Conservation (phyloP, 2,329 filamentous ascomycete species). For the Lojkania enalia region DNA sequence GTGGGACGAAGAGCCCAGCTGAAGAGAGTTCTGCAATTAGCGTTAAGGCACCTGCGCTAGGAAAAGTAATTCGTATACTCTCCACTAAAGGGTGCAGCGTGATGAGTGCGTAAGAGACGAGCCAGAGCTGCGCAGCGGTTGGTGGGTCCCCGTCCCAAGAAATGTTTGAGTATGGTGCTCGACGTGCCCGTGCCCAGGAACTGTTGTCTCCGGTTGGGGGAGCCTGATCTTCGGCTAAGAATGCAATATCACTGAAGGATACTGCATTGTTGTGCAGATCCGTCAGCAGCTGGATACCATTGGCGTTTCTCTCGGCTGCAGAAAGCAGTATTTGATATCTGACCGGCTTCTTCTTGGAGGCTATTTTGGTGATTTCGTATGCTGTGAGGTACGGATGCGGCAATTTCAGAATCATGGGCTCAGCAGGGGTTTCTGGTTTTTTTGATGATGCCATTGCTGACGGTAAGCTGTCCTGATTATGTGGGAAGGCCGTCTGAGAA, state of each 20-base stretch:
- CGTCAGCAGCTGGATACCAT: constrained; percentile 23
- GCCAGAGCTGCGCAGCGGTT: constrained; percentile 52
- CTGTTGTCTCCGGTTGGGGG: constrained; percentile 41
- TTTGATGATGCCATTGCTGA: constrained; percentile 24
- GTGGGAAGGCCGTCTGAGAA: constrained; percentile 8
- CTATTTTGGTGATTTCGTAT: constrained; percentile 24
- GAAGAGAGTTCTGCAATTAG: constrained; percentile 47
- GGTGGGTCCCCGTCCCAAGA: constrained; percentile 51
- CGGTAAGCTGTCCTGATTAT: constrained; percentile 5
- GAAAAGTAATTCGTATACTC: constrained; percentile 49
- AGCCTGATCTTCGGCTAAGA: constrained; percentile 25
- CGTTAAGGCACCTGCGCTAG: constrained; percentile 41
- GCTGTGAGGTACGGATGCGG: constrained; percentile 45
- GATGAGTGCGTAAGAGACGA: constrained; percentile 51
- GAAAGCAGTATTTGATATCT: constrained; percentile 28
- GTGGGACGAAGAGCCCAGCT: constrained; percentile 49
- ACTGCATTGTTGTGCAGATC: constrained; percentile 32
- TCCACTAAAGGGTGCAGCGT: constrained; percentile 50
- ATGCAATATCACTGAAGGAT: constrained; percentile 35
- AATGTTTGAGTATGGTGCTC: constrained; percentile 48
- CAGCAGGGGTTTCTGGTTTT: constrained; percentile 14
- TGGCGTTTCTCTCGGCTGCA: constrained; percentile 13
- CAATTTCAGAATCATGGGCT: constrained; percentile 37
- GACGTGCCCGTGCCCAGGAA: constrained; percentile 50
- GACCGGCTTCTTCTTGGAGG: constrained; percentile 5